phyloP scores from a whole-genome alignment of 805 yeast genomes.

The Kluyveromyces nonfermentans region DNA sequence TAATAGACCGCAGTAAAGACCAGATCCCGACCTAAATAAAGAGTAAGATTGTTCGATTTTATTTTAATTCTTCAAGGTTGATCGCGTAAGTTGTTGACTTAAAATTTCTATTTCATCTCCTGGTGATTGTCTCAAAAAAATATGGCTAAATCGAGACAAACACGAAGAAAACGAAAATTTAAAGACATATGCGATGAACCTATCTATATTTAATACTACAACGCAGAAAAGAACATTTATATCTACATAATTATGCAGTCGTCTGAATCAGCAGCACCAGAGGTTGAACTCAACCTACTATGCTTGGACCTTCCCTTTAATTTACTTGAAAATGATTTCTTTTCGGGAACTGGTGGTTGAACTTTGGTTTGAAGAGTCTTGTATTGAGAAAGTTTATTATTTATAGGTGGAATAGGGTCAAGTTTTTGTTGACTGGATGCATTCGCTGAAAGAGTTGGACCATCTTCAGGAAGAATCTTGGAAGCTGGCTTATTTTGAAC shows the following conservation, averaged over 20 bases:
- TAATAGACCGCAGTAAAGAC: too few relatives aligned
- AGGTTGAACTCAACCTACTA: background rate
- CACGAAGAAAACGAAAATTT: background rate
- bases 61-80: too few relatives aligned
- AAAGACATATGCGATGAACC: background rate
- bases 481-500: constrained; percentile 5
- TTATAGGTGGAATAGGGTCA: background rate
- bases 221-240: background rate
- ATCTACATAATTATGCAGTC: constrained; percentile 15
- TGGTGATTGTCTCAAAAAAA: background rate
- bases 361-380: background rate
- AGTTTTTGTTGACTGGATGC: background rate
- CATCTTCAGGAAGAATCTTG: background rate
- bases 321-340: background rate
- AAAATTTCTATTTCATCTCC: background rate
- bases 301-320: background rate
- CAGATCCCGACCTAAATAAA: too few relatives aligned
- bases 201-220: background rate
- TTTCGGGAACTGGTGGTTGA: background rate
- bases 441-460: background rate
- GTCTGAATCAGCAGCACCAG: constrained; percentile 4
- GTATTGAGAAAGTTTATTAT: background rate
- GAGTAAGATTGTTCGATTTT: too few relatives aligned
- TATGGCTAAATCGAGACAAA: background rate
- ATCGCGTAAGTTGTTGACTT: background rate